These are phyloP conservation scores for Lasiosphaeriaceae sp. DNA, from an alignment of 495 filamentous ascomycete genomes.

Conservation along the genomic window DNA sequence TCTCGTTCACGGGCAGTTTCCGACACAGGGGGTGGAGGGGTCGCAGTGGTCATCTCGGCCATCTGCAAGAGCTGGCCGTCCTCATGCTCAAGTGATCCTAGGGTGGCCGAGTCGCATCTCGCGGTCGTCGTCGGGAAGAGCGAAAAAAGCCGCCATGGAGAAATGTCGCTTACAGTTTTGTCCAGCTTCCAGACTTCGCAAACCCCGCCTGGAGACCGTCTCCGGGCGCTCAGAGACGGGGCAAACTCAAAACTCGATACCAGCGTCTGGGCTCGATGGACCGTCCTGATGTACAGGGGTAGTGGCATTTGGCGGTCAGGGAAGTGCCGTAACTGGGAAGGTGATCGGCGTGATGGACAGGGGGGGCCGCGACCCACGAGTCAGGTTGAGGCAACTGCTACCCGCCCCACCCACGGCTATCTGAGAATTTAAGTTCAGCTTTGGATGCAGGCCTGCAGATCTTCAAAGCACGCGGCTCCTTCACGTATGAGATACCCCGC, in stretches of 20 bases:
- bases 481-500: too few species aligned
- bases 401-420: too few species aligned
- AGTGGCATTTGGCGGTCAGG: neutral
- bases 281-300: neutral
- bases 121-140: neutral
- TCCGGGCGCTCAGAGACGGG: neutral
- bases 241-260: neutral
- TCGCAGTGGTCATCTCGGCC: conserved; percentile 5
- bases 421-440: too few species aligned
- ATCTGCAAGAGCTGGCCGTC: neutral
- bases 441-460: too few species aligned
- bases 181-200: neutral
- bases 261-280: neutral
- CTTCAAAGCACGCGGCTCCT: too few species aligned
- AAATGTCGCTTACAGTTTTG: neutral
- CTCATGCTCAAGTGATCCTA: neutral
- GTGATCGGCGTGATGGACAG: too few species aligned
- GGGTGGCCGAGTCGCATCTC: neutral
- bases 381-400: too few species aligned
- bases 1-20: conserved; percentile 28
- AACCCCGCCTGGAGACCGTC: neutral
- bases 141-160: neutral
- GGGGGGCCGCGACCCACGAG: too few species aligned
- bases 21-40: conserved; percentile 12
- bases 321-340: too few species aligned